Evolutionary conservation across 371 early-diverging fungal species (phyloP), one percentile per base, ranked within the genome.

Genomic region (Apophysomyces elegans): DNA sequence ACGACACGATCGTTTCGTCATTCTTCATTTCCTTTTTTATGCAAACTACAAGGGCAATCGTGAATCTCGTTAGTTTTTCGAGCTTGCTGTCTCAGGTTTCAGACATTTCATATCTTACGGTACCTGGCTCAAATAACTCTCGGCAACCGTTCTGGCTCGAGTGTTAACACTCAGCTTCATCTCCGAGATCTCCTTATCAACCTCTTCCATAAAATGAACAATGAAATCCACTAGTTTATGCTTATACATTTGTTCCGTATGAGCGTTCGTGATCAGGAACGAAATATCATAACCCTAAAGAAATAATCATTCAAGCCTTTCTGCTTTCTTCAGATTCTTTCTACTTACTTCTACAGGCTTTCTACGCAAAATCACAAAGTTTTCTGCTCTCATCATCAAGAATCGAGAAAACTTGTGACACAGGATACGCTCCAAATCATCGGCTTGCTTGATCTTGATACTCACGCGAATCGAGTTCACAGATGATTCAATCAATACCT

Each of bases 161-260:
- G 95, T 92, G 74, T 97, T 97, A 59, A 99, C 84, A 74, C 93
- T 91, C 70, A 99, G 83, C 77, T 96, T 96, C 97, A 99, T 97
- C 75, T 97, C 97, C 69, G 92, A 92, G 67, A 99, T 98, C 76
- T 98, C 99, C 86, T 95, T 97, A 78, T 98, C 99, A 32, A 98
- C 96, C 65, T 96, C 97, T 76, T 98, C 97, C 99, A 98, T 97
- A 71, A 98, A 97, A 79, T 95, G 92, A 60, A 97, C 91, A 77
- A 97, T 94, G 74, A 98, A 98, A 74, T 97, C 99, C 12, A 98
- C 97, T 66, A 98, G 81, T 77, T 98, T 98, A 84, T 97, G 95
- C 86, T 96, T 96, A 79, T 87, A 93, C 97, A 97, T 96, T 78
- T 92, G 93, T 74, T 97, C 97, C 11, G 96, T 95, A 73, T 98